Evolutionary conservation across 2,329 filamentous ascomycete species (phyloP).

Genomic region (Curvularia lunata): DNA sequence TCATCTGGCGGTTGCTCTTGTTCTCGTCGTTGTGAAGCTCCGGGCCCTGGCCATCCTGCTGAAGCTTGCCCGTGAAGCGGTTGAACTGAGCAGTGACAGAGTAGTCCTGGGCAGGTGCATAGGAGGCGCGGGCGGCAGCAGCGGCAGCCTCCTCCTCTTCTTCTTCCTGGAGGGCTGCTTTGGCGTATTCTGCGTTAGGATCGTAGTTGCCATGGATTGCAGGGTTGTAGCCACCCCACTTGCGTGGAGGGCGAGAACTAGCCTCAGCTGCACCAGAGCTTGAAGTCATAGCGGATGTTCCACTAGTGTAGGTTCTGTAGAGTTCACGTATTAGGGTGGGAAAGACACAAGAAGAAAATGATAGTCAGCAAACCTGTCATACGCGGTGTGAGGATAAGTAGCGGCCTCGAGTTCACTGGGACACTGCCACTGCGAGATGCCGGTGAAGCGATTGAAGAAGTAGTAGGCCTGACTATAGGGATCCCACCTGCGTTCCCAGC

Average conservation of each 20-base stretch:
- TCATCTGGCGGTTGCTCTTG: constrained; percentile 87
- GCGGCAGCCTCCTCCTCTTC: constrained; percentile 43
- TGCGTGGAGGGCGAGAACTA: constrained; percentile 44
- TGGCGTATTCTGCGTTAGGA: constrained; percentile 91
- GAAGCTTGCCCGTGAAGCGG: constrained; percentile 85
- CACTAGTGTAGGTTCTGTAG: constrained; percentile 31
- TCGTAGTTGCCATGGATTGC: constrained; percentile 97
- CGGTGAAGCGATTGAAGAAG: constrained; percentile 83
- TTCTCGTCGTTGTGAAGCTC: constrained; percentile 85
- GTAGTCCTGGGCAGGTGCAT: constrained; percentile 58
- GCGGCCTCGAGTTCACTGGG: constrained; percentile 69
- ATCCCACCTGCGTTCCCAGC: constrained; percentile 86
- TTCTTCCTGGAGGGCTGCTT: constrained; percentile 49
- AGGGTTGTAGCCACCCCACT: constrained; percentile 85
- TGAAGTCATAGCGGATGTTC: constrained; percentile 39
- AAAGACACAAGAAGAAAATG: constrained; percentile 34
- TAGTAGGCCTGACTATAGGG: constrained; percentile 71
- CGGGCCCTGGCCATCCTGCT: constrained; percentile 69
- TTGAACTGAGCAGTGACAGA: constrained; percentile 81
- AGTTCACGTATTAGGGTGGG: constrained; percentile 41
- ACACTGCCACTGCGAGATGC: constrained; percentile 80
- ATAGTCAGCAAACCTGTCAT: constrained; percentile 48
- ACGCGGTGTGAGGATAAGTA: constrained; percentile 34
- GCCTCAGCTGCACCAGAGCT: constrained; percentile 42
- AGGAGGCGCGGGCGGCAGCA: constrained; percentile 33